These are phyloP conservation scores for Fusarium nematophilum DNA, from an alignment of 2,329 filamentous ascomycete species.

Conservation along the genomic window DNA sequence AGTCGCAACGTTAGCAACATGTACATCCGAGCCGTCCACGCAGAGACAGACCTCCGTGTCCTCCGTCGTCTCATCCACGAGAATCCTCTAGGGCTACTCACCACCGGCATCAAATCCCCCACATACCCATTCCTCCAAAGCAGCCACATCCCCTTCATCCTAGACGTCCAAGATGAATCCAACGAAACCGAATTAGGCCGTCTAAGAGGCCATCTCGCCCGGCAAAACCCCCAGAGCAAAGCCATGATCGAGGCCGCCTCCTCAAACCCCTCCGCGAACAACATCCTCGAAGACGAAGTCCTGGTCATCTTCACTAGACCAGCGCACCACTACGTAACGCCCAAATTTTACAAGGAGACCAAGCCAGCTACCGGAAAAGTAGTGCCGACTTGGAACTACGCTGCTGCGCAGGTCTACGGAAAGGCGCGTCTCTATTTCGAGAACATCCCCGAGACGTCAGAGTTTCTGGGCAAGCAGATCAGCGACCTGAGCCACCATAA, in stretches of 20 bases:
- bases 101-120: slow-evolving; percentile 66
- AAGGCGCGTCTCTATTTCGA: slow-evolving; percentile 64
- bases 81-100: slow-evolving; percentile 71
- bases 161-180: slow-evolving; percentile 59
- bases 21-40: slow-evolving; percentile 53
- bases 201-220: slow-evolving; percentile 71
- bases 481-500: slow-evolving; percentile 61
- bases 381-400: slow-evolving; percentile 76
- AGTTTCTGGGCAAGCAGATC: slow-evolving; percentile 61
- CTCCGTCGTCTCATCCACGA: slow-evolving; percentile 68
- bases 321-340: slow-evolving; percentile 71
- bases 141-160: slow-evolving; percentile 70
- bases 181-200: slow-evolving; percentile 52
- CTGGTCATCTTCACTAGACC: slow-evolving; percentile 69
- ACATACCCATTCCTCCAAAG: slow-evolving; percentile 63
- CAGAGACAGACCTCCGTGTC: slow-evolving; percentile 59
- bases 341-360: slow-evolving; percentile 73
- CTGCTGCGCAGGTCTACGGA: slow-evolving; percentile 72
- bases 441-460: slow-evolving; percentile 54
- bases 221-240: slow-evolving; percentile 72
- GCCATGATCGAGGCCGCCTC: slow-evolving; percentile 62
- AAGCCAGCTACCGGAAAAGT: slow-evolving; percentile 72
- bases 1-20: slow-evolving; percentile 4
- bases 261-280: slow-evolving; percentile 7
- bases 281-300: slow-evolving; percentile 62